Percentiles rank a stretch among this genome's conserved stretches.
Evolutionary conservation across 2,329 filamentous ascomycete species (phyloP).

Genomic region (Phialophora macrospora): DNA sequence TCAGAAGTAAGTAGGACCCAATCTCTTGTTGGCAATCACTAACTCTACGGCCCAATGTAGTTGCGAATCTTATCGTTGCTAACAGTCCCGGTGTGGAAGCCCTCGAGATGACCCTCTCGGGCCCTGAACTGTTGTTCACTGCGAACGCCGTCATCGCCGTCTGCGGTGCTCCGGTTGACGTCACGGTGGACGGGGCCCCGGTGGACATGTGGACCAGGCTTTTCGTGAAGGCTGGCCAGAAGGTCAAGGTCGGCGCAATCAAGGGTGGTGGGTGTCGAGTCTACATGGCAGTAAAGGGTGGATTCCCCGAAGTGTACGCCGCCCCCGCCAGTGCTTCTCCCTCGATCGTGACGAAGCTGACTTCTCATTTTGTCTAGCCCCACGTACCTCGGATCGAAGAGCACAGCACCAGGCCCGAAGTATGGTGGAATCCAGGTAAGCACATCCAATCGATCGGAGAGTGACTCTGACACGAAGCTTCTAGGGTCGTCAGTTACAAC

Average conservation of each 20-base stretch:
- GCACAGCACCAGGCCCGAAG: slow-evolving; percentile 61
- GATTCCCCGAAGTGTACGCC: slow-evolving; percentile 58
- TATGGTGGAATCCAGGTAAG: slow-evolving; percentile 54
- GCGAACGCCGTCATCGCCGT: slow-evolving; percentile 60
- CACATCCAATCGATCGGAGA: too few species aligned
- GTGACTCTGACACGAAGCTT: slow-evolving; percentile 42
- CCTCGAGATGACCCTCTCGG: slow-evolving; percentile 64
- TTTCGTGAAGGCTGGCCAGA: slow-evolving; percentile 56
- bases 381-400: slow-evolving; percentile 62
- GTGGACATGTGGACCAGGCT: slow-evolving; percentile 62
- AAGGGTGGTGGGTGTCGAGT: slow-evolving; percentile 57
- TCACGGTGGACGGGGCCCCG: slow-evolving; percentile 54
- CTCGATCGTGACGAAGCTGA: background rate
- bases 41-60: background rate
- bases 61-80: slow-evolving; percentile 64
- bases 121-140: slow-evolving; percentile 63
- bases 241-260: slow-evolving; percentile 60
- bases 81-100: slow-evolving; percentile 58
- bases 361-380: background rate
- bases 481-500: slow-evolving; percentile 60
- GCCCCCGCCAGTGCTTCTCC: slow-evolving; percentile 25
- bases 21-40: background rate
- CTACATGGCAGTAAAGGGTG: slow-evolving; percentile 63
- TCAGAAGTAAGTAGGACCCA: slow-evolving; percentile 43
- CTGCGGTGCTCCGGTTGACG: slow-evolving; percentile 60